phyloP scores from a whole-genome alignment of 1,139 yeast genomes.

The Protomyces arabidopsidicola region DNA sequence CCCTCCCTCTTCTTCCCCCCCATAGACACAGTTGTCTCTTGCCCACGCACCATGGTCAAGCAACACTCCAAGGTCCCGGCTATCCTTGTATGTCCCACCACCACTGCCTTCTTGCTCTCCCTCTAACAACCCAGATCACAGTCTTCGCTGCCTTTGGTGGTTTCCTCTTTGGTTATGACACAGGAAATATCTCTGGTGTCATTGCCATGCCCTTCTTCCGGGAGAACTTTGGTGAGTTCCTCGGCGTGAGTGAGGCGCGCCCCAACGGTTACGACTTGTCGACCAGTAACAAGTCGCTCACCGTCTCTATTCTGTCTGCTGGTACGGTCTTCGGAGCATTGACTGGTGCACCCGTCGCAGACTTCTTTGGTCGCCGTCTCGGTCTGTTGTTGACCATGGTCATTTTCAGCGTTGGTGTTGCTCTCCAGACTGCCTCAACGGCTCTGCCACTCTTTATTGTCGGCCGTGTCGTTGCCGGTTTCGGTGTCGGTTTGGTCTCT shows the following conservation, averaged over 20 bases:
- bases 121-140: background rate
- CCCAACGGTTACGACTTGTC: slow-evolving; percentile 41
- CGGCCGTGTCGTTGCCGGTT: slow-evolving; percentile 47
- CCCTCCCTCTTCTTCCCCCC: background rate
- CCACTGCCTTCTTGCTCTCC: background rate
- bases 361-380: slow-evolving; percentile 39
- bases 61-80: slow-evolving; percentile 2
- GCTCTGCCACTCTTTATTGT: slow-evolving; percentile 44
- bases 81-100: background rate
- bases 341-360: slow-evolving; percentile 54
- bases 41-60: background rate
- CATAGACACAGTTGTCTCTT: background rate
- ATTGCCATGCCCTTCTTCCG: slow-evolving; percentile 52
- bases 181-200: slow-evolving; percentile 58
- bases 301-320: slow-evolving; percentile 54
- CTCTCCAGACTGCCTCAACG: slow-evolving; percentile 46
- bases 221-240: slow-evolving; percentile 30
- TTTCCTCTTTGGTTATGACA: slow-evolving; percentile 55
- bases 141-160: slow-evolving; percentile 54
- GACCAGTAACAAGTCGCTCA: slow-evolving; percentile 55
- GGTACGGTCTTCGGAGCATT: slow-evolving; percentile 42
- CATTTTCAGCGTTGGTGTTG: slow-evolving; percentile 41
- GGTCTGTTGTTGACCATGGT: slow-evolving; percentile 17
- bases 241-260: slow-evolving; percentile 33
- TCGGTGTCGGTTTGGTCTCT: slow-evolving; percentile 66